These are phyloP conservation scores for Cicer pinnatifidum DNA, from an alignment of 306 rosid genomes.

Conservation along the genomic window DNA sequence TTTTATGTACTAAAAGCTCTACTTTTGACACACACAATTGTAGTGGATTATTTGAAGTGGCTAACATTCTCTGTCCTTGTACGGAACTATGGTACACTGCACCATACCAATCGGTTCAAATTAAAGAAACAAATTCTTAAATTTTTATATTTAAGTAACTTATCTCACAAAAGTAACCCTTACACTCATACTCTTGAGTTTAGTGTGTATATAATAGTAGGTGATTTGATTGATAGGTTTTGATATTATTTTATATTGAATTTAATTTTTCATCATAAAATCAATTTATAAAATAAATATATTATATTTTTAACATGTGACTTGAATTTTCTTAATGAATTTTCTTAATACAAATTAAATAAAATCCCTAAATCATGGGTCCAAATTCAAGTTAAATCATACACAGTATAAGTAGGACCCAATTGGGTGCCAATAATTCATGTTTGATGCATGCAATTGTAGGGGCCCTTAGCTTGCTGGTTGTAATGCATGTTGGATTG, in stretches of 20 bases:
- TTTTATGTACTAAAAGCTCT: conserved; percentile 24
- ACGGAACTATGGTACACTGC: conserved; percentile 47
- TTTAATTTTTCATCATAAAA: too few species aligned
- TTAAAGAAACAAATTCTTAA: not conserved
- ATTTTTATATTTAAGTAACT: too few species aligned
- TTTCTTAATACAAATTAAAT: not conserved
- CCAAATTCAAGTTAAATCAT: too few species aligned
- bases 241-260: too few species aligned
- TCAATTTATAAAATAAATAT: too few species aligned
- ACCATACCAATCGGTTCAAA: conserved; percentile 29
- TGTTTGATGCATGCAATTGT: conserved; percentile 37
- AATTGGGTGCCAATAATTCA: conserved; percentile 45
- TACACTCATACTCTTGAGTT: too few species aligned
- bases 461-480: conserved; percentile 34
- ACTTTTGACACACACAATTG: conserved; percentile 31
- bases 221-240: too few species aligned
- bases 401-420: too few species aligned
- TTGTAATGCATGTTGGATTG: conserved; percentile 44
- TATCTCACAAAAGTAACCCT: too few species aligned
- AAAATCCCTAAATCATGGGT: not conserved
- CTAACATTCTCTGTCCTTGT: conserved; percentile 44
- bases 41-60: conserved; percentile 42
- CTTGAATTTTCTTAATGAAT: too few species aligned
- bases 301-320: too few species aligned
- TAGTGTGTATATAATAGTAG: too few species aligned